These are phyloP conservation scores for Pythium plurisporium DNA, from an alignment of 352 stramenopile species.

Conservation along the genomic window DNA sequence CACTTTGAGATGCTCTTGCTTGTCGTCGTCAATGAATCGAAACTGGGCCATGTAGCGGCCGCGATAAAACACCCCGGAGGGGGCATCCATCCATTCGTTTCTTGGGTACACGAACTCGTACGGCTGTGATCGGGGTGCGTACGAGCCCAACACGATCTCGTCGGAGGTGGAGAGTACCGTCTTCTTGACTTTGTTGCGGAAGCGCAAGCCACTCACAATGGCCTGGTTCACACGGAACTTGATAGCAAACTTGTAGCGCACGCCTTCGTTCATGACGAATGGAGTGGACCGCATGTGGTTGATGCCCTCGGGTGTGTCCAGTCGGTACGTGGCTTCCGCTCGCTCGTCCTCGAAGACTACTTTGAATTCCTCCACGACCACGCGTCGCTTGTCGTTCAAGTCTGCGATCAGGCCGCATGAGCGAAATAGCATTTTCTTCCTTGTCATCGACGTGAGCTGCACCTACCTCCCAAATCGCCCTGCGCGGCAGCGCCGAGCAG, in stretches of 20 bases:
- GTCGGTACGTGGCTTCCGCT: conserved; percentile 61
- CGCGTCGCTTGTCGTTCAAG: conserved; percentile 47
- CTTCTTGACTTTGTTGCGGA: conserved; percentile 86
- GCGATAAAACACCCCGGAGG: conserved; percentile 82
- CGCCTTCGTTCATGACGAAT: conserved; percentile 71
- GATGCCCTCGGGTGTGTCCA: conserved; percentile 65
- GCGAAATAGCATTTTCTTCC: too few species aligned
- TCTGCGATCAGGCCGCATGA: too few species aligned
- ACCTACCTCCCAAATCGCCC: conserved; percentile 71
- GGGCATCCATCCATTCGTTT: conserved; percentile 77
- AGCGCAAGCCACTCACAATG: conserved; percentile 83
- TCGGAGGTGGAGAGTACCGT: conserved; percentile 67
- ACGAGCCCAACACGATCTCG: conserved; percentile 83
- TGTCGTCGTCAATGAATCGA: conserved; percentile 66
- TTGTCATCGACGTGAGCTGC: too few species aligned
- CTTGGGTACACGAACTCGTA: conserved; percentile 85
- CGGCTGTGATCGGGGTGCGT: conserved; percentile 58
- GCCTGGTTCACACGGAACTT: conserved; percentile 80
- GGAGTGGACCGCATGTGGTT: conserved; percentile 67
- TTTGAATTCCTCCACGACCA: conserved; percentile 85
- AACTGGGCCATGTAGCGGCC: conserved; percentile 85
- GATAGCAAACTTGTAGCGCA: conserved; percentile 81
- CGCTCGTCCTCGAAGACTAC: conserved; percentile 76
- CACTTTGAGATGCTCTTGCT: conserved; percentile 59
- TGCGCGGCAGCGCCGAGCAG: conserved; percentile 71